Percentiles rank a stretch among this genome's conserved stretches.
These are phyloP conservation scores for Phylloporus sp. DNA, from an alignment of 768 basidiomycete genomes.

Conservation along the genomic window DNA sequence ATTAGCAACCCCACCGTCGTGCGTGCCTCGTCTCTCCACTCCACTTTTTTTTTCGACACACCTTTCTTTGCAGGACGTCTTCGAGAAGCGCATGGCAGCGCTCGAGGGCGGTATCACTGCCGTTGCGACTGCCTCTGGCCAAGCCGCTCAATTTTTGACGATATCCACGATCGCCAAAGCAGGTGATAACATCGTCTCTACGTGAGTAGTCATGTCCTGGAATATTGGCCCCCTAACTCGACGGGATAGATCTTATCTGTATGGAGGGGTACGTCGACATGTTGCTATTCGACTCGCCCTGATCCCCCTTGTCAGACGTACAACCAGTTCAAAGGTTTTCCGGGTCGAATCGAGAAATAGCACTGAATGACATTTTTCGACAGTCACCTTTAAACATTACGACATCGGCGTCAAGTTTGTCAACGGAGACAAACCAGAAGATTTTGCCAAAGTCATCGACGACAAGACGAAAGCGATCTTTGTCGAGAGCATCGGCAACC, in stretches of 20 bases:
- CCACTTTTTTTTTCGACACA: neutral
- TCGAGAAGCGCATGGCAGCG: slow-evolving; percentile 73
- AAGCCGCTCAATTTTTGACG: slow-evolving; percentile 72
- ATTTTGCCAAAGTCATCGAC: slow-evolving; percentile 65
- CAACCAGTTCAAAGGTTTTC: slow-evolving; percentile 16
- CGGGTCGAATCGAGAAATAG: neutral
- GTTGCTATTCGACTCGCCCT: neutral
- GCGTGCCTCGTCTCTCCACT: neutral
- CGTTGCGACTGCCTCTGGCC: slow-evolving; percentile 68
- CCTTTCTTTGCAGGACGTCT: slow-evolving; percentile 49
- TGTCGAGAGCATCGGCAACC: slow-evolving; percentile 78
- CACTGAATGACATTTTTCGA: neutral
- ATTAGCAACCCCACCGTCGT: slow-evolving; percentile 22
- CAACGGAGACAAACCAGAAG: slow-evolving; percentile 46
- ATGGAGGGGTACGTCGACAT: slow-evolving; percentile 13
- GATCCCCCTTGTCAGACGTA: slow-evolving; percentile 7
- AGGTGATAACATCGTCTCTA: slow-evolving; percentile 77
- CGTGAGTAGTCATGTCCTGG: slow-evolving; percentile 48
- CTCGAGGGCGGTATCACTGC: slow-evolving; percentile 79
- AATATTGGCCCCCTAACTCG: too few species aligned
- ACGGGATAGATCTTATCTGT: slow-evolving; percentile 14
- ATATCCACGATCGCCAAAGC: slow-evolving; percentile 53
- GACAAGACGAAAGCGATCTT: slow-evolving; percentile 73
- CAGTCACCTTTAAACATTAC: slow-evolving; percentile 19
- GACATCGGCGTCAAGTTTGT: slow-evolving; percentile 41